Conservation (phyloP, 306 rosid species). For the Carpinus fangiana region DNA sequence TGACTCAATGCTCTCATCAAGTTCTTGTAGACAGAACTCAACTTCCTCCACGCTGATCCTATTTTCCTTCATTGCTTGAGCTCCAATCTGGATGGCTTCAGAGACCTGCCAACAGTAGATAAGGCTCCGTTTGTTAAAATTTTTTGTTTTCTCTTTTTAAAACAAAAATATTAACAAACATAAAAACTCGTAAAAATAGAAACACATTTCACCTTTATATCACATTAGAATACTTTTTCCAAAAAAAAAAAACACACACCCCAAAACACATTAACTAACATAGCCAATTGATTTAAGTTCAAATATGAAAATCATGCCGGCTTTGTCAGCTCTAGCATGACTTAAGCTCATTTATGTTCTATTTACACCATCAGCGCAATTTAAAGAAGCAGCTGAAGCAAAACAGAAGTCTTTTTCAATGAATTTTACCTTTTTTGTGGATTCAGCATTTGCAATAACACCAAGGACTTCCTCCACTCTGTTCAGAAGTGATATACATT, state of each 20-base stretch:
- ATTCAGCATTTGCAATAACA: conserved; percentile 68
- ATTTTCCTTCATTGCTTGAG: conserved; percentile 73
- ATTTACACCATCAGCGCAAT: background rate
- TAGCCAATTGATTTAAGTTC: background rate
- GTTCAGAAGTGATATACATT: conserved; percentile 67
- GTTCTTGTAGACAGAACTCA: conserved; percentile 65
- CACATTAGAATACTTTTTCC: too few species aligned
- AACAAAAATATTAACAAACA: too few species aligned
- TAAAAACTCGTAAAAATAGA: too few species aligned
- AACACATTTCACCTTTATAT: too few species aligned
- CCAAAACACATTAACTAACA: too few species aligned
- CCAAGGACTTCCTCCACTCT: conserved; percentile 86
- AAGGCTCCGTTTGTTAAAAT: background rate
- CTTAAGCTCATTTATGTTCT: background rate
- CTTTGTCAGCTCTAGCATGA: background rate
- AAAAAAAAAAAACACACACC: too few species aligned
- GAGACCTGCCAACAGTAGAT: conserved; percentile 58
- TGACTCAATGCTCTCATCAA: conserved; percentile 74
- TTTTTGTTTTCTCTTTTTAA: too few species aligned
- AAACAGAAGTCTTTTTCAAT: background rate
- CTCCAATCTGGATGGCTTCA: conserved; percentile 88
- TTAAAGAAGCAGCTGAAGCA: background rate
- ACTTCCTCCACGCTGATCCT: conserved; percentile 70
- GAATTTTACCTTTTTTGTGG: conserved; percentile 65
- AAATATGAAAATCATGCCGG: background rate